phyloP scores from a whole-genome alignment of 805 yeast genomes.

The Starmera quercuum region DNA sequence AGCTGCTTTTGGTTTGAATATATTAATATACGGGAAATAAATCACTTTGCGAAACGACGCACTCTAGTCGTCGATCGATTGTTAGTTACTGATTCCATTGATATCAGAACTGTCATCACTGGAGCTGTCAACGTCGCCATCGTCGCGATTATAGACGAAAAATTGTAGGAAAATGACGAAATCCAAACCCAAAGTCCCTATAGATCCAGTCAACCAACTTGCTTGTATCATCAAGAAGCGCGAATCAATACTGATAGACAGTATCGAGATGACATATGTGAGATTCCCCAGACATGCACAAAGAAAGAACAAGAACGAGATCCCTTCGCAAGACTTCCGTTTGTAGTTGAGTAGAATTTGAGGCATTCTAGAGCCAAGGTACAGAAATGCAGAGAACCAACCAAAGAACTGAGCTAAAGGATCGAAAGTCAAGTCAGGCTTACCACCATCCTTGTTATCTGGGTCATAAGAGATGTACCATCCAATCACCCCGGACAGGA shows the following conservation, averaged over 20 bases:
- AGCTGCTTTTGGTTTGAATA: no score
- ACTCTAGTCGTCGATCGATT: no score
- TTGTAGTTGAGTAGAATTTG: conserved; percentile 80
- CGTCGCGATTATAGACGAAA: conserved; percentile 49
- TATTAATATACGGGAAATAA: no score
- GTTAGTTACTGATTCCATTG: conserved; percentile 5
- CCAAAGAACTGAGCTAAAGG: conserved; percentile 85
- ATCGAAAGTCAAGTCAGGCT: conserved; percentile 51
- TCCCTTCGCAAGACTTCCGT: conserved; percentile 92
- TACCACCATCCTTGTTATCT: conserved; percentile 18
- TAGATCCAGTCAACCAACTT: conserved; percentile 88
- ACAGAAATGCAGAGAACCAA: conserved; percentile 62
- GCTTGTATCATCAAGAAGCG: conserved; percentile 74
- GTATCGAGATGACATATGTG: conserved; percentile 81
- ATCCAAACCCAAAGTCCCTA: conserved; percentile 82
- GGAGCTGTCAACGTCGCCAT: conserved; percentile 6
- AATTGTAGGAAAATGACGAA: conserved; percentile 80
- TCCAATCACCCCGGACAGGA: conserved; percentile 77
- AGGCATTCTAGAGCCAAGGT: conserved; percentile 86
- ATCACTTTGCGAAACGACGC: no score
- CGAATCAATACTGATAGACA: conserved; percentile 63
- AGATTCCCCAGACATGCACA: conserved; percentile 94
- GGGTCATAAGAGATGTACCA: conserved; percentile 68
- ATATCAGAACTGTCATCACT: neutral
- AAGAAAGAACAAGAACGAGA: conserved; percentile 84